Conservation (phyloP, 2,329 filamentous ascomycete species). For the Dactylellina cionopaga region DNA sequence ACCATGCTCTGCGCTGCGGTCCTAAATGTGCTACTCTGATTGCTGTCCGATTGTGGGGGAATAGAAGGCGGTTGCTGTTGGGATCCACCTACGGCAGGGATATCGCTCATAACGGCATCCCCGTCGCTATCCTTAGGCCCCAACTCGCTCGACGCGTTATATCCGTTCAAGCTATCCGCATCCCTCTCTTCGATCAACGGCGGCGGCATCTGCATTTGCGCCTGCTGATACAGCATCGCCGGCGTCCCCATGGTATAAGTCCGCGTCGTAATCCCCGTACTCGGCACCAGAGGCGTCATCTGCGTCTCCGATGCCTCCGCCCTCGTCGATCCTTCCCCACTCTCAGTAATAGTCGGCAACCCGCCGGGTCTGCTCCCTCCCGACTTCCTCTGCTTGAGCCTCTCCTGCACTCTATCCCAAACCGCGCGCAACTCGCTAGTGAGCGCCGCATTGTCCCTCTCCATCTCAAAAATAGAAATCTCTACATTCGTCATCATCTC, state of each 20-base stretch:
- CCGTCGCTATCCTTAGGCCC: constrained; percentile 48
- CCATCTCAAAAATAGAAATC: constrained; percentile 84
- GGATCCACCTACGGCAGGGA: constrained; percentile 12
- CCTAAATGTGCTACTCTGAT: constrained; percentile 63
- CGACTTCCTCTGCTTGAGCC: constrained; percentile 74
- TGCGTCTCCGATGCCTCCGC: constrained; percentile 11
- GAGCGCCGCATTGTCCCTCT: constrained; percentile 71
- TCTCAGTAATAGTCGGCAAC: constrained; percentile 32
- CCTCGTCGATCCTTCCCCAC: constrained; percentile 24
- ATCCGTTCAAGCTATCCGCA: constrained; percentile 37
- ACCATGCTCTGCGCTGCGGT: constrained; percentile 65
- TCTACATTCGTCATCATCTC: constrained; percentile 93
- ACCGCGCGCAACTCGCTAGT: constrained; percentile 65
- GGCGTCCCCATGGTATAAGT: constrained; percentile 20
- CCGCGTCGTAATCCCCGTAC: constrained; percentile 4
- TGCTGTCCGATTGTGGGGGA: constrained; percentile 48
- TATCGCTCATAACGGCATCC: constrained; percentile 51
- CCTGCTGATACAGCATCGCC: constrained; percentile 22
- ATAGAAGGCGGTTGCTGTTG: no score
- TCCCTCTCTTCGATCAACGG: constrained; percentile 36
- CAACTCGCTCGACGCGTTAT: constrained; percentile 41
- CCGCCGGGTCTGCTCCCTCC: constrained; percentile 63
- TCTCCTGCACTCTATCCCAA: constrained; percentile 82
- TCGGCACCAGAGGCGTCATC: constrained; percentile 8
- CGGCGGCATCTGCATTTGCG: constrained; percentile 45